Conservation (phyloP, 345 rosid species). For the Orychophragmus violaceus region DNA sequence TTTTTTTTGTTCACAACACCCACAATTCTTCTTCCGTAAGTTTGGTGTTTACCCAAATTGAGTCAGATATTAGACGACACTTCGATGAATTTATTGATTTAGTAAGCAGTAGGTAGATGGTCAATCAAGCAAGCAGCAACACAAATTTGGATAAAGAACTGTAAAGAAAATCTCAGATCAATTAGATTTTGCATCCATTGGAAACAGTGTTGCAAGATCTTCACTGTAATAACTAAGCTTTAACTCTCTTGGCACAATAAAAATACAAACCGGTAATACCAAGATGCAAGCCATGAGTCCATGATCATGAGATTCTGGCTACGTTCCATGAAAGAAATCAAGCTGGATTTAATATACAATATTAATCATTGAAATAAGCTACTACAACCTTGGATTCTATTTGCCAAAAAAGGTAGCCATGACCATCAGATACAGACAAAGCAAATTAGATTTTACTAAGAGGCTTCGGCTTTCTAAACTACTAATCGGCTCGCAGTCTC, state of each 20-base stretch:
- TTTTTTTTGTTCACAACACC: no score
- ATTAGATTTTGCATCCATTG: background rate
- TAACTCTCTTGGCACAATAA: background rate
- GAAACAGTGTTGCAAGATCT: background rate
- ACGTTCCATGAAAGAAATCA: background rate
- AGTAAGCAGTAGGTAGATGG: no score
- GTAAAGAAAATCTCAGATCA: background rate
- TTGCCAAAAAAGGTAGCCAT: background rate
- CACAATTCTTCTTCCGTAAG: no score
- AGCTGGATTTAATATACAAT: background rate
- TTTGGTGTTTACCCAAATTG: no score
- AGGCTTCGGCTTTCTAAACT: background rate
- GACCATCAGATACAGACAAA: background rate
- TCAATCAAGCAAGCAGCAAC: no score
- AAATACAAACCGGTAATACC: background rate
- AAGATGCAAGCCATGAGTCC: background rate
- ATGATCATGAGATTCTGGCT: background rate
- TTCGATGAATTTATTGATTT: no score
- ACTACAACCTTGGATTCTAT: background rate
- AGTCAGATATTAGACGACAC: no score
- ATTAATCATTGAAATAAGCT: background rate
- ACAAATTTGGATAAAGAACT: no score
- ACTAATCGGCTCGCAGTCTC: constrained; percentile 67
- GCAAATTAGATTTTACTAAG: background rate
- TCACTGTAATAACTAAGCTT: background rate